Base-by-base conservation (phyloP, 345 rosid species). In the Pistacia integerrima region DNA sequence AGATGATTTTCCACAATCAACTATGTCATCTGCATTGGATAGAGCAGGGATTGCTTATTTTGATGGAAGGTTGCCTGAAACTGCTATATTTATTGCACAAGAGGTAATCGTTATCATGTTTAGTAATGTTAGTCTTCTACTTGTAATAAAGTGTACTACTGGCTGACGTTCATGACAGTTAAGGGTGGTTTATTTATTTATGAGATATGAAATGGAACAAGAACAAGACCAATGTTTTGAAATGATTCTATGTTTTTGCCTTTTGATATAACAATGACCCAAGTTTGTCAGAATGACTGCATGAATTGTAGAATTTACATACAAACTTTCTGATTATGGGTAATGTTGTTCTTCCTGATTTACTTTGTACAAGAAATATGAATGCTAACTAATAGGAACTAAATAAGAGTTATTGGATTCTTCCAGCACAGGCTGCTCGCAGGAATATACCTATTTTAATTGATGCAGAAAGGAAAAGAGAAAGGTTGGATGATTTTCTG, bases 391-490 rank as follows among this genome's bases (percentile, higher is more conserved):
- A 46, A 38, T 74, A 22, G 69, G 66, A 74, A 59, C 38, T 58
- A 54, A 64, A 65, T 67, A 28, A 41, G 60, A 54, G 49, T 49
- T 38, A 30, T 71, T 76, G 64, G 49, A 57, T 84, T 66, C 71
- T 83, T 90, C 84, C 94, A 89, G 91, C 80, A 84, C 97, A 93
- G 98, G 97, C 98, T 78, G 56, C 75, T 82, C 76, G 81, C 83
- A 87, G 74, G 90, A 87, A 85, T 76, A 87, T 94, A 81, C 95
- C 97, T 55, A 88, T 94, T 82, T 74, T 94, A 81, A 83, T 94
- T 69, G 98, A 94, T 76, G 92, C 86, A 54, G 98, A 93, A 82
- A 89, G 84, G 85, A 88, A 78, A 82, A 88, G 98, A 81, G 93
- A 85, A 74, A 86, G 94, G 25, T 67, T 93, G 75, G 93, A 94